Evolutionary conservation across 225 moss, liverwort and hornwort species (phyloP).

Genomic region (Anthoceros angustus): DNA sequence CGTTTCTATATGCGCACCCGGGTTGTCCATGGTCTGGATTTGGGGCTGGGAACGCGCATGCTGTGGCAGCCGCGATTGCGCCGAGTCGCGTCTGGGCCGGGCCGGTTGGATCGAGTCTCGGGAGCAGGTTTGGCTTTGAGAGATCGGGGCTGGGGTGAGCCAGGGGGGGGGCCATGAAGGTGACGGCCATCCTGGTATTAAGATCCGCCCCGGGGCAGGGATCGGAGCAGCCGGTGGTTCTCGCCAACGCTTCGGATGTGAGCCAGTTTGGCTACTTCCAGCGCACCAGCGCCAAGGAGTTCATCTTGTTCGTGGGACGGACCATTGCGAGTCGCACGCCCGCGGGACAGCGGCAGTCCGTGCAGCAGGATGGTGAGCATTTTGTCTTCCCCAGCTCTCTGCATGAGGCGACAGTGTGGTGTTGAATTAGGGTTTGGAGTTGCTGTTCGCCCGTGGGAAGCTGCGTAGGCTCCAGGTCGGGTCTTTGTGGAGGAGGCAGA

Average conservation of each 20-base stretch:
- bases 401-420: neutral
- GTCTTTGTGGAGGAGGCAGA: neutral
- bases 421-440: constrained; percentile 1
- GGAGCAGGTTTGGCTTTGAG: too few relatives aligned
- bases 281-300: constrained; percentile 71
- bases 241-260: constrained; percentile 86
- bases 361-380: constrained; percentile 83
- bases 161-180: constrained; percentile 51
- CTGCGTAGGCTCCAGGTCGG: neutral
- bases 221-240: constrained; percentile 39
- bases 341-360: constrained; percentile 84
- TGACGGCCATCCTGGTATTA: constrained; percentile 61
- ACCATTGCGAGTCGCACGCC: constrained; percentile 91
- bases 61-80: too few relatives aligned
- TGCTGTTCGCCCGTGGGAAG: neutral
- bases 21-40: too few relatives aligned
- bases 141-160: neutral
- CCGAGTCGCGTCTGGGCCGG: too few relatives aligned
- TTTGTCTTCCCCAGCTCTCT: neutral
- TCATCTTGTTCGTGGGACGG: constrained; percentile 80
- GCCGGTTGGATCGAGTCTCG: too few relatives aligned
- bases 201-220: constrained; percentile 44
- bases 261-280: constrained; percentile 96
- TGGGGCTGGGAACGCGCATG: too few relatives aligned
- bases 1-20: too few relatives aligned